These are phyloP conservation scores for Alternaria solani DNA, from an alignment of 2,329 filamentous ascomycete species.

Conservation along the genomic window DNA sequence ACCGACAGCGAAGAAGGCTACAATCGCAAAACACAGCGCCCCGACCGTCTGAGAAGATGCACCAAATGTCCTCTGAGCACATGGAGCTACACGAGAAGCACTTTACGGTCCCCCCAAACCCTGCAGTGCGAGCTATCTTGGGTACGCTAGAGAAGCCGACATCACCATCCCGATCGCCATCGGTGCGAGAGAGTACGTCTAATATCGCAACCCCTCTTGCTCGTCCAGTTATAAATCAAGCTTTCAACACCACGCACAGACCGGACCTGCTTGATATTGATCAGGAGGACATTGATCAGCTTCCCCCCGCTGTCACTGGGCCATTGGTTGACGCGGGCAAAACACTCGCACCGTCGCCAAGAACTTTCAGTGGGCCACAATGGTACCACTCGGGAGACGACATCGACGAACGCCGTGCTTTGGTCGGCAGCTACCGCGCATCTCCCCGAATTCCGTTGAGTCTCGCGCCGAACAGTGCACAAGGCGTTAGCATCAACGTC, in stretches of 20 bases:
- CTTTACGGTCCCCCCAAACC: slow-evolving; percentile 31
- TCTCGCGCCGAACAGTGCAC: slow-evolving; percentile 55
- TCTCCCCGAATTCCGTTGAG: slow-evolving; percentile 60
- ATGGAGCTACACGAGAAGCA: slow-evolving; percentile 34
- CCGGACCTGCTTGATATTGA: slow-evolving; percentile 47
- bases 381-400: slow-evolving; percentile 48
- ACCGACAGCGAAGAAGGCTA: slow-evolving; percentile 37
- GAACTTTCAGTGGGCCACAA: slow-evolving; percentile 39
- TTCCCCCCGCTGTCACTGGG: slow-evolving; percentile 48
- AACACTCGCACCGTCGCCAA: slow-evolving; percentile 20
- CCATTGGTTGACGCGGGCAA: slow-evolving; percentile 25
- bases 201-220: slow-evolving; percentile 65
- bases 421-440: slow-evolving; percentile 57
- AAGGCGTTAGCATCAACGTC: slow-evolving; percentile 45
- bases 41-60: slow-evolving; percentile 15
- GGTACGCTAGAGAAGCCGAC: slow-evolving; percentile 44
- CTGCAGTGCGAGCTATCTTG: slow-evolving; percentile 45
- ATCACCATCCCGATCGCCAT: slow-evolving; percentile 38
- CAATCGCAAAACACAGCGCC: slow-evolving; percentile 29
- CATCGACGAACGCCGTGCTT: slow-evolving; percentile 49
- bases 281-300: slow-evolving; percentile 45
- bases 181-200: slow-evolving; percentile 58
- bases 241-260: slow-evolving; percentile 11
- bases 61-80: slow-evolving; percentile 24
- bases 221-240: slow-evolving; percentile 48